Evolutionary conservation across 169 alveolate species (phyloP).

Genomic region (Ichthyophthirius multifiliis): DNA sequence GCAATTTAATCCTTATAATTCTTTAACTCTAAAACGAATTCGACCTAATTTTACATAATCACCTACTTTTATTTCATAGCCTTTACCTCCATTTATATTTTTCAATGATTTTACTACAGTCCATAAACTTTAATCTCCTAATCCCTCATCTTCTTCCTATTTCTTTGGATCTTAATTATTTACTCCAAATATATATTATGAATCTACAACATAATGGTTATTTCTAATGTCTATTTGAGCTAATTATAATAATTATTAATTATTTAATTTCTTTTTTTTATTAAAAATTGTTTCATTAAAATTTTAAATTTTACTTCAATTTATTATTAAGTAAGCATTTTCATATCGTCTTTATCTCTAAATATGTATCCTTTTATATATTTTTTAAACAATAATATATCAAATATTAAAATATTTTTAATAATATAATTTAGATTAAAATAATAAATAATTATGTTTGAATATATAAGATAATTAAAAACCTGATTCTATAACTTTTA

Average conservation of each 20-base stretch:
- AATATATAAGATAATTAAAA: background rate
- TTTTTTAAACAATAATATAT: no score
- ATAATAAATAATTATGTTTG: no score
- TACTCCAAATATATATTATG: background rate
- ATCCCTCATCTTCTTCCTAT: no score
- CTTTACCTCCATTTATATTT: background rate
- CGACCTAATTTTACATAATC: slow-evolving; percentile 16
- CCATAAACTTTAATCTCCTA: slow-evolving; percentile 20
- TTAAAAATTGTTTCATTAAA: no score
- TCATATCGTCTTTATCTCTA: background rate
- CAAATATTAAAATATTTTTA: no score
- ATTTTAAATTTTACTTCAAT: no score
- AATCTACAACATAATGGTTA: slow-evolving; percentile 3
- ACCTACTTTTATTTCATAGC: background rate
- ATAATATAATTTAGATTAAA: no score
- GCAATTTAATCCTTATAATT: background rate
- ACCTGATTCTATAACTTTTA: slow-evolving; percentile 28
- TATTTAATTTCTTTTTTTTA: background rate
- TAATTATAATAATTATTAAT: background rate
- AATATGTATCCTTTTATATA: background rate
- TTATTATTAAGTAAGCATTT: background rate
- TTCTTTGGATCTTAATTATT: background rate
- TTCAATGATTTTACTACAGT: slow-evolving; percentile 1
- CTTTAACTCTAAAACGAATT: slow-evolving; percentile 11
- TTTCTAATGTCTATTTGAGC: slow-evolving; percentile 1